Evolutionary conservation across 768 basidiomycete species (phyloP).

Genomic region (Artomyces pyxidatus): DNA sequence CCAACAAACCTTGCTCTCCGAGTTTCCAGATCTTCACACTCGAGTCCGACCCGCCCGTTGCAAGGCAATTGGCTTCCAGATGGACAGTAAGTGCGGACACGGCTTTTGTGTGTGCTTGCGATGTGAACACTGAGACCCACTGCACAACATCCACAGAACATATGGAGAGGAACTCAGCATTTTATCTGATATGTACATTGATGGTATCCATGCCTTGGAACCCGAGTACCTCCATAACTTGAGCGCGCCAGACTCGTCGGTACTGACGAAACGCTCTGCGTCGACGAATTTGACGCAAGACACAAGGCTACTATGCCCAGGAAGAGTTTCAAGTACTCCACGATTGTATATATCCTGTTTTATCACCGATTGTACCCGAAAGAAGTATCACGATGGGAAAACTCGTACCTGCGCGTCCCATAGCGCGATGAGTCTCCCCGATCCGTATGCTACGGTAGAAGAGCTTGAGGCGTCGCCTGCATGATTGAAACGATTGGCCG

Average conservation of each 20-base stretch:
- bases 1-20: conserved; percentile 22
- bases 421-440: conserved; percentile 46
- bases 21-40: conserved; percentile 68
- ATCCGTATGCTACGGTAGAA: conserved; percentile 50
- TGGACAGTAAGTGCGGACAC: conserved; percentile 59
- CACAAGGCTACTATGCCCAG: conserved; percentile 65
- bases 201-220: conserved; percentile 28
- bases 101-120: conserved; percentile 58
- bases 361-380: too few relatives aligned
- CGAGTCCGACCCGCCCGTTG: conserved; percentile 82
- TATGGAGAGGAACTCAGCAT: conserved; percentile 16
- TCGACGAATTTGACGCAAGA: conserved; percentile 69
- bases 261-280: conserved; percentile 48
- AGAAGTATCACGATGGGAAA: too few relatives aligned
- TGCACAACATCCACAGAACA: conserved; percentile 23
- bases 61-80: conserved; percentile 32
- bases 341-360: conserved; percentile 40
- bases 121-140: conserved; percentile 44
- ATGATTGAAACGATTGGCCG: conserved; percentile 38
- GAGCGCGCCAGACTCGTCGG: conserved; percentile 68
- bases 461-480: conserved; percentile 28
- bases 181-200: conserved; percentile 18
- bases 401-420: conserved; percentile 51
- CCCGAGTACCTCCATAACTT: conserved; percentile 48
- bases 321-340: conserved; percentile 62